Conservation (phyloP, 345 rosid species). For the Triadica sebifera region DNA sequence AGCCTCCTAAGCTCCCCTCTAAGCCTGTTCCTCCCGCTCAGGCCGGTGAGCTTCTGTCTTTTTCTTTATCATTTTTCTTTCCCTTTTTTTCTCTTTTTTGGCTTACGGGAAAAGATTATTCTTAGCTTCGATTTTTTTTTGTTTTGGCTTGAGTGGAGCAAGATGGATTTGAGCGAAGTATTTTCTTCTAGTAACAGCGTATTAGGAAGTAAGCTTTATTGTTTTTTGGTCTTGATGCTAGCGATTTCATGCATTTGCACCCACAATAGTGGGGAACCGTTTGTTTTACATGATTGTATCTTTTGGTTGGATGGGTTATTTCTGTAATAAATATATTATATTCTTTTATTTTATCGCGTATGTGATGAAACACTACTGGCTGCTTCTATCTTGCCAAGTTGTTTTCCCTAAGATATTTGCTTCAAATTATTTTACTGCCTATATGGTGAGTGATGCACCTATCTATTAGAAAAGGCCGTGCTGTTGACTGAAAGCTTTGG, state of each 20-base stretch:
- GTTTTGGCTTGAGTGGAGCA: background rate
- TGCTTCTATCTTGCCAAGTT: background rate
- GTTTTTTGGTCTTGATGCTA: background rate
- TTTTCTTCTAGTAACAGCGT: no score
- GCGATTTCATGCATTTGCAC: background rate
- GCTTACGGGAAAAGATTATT: no score
- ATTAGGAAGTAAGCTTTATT: no score
- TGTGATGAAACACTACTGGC: background rate
- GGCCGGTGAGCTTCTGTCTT: slow-evolving; percentile 16
- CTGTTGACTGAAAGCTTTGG: background rate
- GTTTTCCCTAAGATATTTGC: background rate
- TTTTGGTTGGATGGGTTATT: background rate
- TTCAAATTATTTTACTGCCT: background rate
- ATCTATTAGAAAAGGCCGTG: background rate
- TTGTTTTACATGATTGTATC: background rate
- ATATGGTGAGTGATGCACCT: background rate
- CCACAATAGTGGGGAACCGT: background rate
- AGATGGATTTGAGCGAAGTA: background rate
- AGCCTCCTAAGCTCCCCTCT: slow-evolving; percentile 24
- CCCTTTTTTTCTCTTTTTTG: background rate
- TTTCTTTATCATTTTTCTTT: background rate
- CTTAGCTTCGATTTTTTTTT: no score
- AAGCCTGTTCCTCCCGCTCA: slow-evolving; percentile 32
- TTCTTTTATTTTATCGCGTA: background rate
- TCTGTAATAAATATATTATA: background rate